These are phyloP conservation scores for Talaromyces borbonicus DNA, from an alignment of 495 filamentous ascomycete genomes.

Conservation along the genomic window DNA sequence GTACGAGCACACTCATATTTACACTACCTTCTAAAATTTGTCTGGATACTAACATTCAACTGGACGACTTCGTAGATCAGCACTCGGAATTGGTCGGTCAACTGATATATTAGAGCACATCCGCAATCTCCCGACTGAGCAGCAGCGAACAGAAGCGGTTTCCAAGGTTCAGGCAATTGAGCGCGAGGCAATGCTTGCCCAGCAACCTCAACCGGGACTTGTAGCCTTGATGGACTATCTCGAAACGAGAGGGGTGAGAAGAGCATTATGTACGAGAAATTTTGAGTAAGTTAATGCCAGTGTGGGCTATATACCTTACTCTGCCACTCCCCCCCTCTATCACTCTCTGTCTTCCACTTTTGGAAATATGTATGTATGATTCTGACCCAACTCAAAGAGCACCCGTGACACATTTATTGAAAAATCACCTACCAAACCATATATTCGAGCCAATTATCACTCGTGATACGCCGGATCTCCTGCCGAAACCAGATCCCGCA, in stretches of 20 bases:
- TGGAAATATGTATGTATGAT: background rate
- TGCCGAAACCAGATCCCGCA: constrained; percentile 83
- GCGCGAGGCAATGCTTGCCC: constrained; percentile 62
- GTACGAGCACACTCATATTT: too few species aligned
- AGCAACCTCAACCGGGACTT: constrained; percentile 74
- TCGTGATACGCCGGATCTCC: constrained; percentile 54
- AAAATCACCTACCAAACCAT: constrained; percentile 56
- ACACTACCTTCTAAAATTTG: too few species aligned
- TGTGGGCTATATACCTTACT: background rate
- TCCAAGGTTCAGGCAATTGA: constrained; percentile 70
- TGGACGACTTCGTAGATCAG: too few species aligned
- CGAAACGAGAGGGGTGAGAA: constrained; percentile 50
- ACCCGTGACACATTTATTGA: constrained; percentile 60
- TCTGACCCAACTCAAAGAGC: too few species aligned
- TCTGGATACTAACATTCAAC: too few species aligned
- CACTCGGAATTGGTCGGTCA: constrained; percentile 55
- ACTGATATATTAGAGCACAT: constrained; percentile 85
- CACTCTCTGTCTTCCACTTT: too few species aligned
- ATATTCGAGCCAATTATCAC: constrained; percentile 79
- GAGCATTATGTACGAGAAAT: constrained; percentile 90
- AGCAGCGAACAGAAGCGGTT: constrained; percentile 54
- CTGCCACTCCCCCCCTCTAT: too few species aligned
- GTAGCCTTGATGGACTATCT: constrained; percentile 68
- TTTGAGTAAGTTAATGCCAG: constrained; percentile 51
- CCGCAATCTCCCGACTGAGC: constrained; percentile 52